Conservation (phyloP, 306 rosid species). For the Potentilla sterilis region DNA sequence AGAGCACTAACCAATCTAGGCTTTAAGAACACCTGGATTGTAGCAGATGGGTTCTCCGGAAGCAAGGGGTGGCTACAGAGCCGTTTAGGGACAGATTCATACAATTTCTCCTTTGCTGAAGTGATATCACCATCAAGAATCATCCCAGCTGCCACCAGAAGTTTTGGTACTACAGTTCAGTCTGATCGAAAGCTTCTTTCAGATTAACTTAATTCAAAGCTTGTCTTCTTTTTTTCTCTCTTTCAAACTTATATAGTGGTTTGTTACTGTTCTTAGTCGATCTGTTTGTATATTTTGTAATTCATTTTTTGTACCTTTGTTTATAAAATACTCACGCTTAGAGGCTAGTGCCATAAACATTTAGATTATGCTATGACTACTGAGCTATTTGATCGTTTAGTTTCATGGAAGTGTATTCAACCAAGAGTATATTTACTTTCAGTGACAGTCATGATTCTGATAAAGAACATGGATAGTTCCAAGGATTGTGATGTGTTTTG, state of each 20-base stretch:
- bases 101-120: constrained; percentile 70
- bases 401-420: too few species aligned
- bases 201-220: background rate
- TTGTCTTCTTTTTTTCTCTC: background rate
- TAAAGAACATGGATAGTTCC: too few species aligned
- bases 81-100: constrained; percentile 78
- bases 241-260: constrained; percentile 2
- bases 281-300: background rate
- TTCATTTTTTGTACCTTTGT: background rate
- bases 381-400: too few species aligned
- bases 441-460: too few species aligned
- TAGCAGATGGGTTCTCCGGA: constrained; percentile 91
- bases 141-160: constrained; percentile 51
- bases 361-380: too few species aligned
- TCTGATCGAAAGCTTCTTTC: constrained; percentile 58
- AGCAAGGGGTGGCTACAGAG: constrained; percentile 88
- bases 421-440: too few species aligned
- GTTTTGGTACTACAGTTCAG: constrained; percentile 55
- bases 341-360: too few species aligned
- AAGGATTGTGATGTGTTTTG: too few species aligned
- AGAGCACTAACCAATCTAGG: constrained; percentile 65
- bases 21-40: constrained; percentile 63
- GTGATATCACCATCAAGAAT: constrained; percentile 84
- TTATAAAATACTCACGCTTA: background rate
- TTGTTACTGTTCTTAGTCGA: constrained; percentile 12